phyloP scores from a whole-genome alignment of 352 stramenopile genomes.

The Plasmopara halstedii region DNA sequence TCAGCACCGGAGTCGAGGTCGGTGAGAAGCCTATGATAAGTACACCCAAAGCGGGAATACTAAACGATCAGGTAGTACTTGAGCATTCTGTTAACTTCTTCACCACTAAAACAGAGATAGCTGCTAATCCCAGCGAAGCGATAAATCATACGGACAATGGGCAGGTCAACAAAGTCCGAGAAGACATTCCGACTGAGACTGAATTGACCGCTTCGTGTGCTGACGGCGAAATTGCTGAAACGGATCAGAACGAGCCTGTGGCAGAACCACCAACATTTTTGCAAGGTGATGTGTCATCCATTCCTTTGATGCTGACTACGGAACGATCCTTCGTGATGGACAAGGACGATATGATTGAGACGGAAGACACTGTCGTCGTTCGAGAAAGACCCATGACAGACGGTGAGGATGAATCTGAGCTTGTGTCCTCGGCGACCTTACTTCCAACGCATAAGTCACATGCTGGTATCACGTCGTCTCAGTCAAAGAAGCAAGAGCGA shows the following conservation, averaged over 20 bases:
- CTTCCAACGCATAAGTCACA: constrained; percentile 6
- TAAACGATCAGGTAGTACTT: not conserved
- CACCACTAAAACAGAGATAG: not conserved
- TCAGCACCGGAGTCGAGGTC: not conserved
- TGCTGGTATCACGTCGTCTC: constrained; percentile 4
- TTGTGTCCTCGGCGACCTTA: constrained; percentile 2
- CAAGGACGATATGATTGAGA: constrained; percentile 45
- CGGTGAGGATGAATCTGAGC: constrained; percentile 41
- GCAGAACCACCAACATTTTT: constrained; percentile 5
- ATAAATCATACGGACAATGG: not conserved
- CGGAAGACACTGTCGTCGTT: constrained; percentile 56
- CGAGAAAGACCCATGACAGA: constrained; percentile 47
- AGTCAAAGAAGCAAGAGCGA: constrained; percentile 1
- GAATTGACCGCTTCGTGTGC: not conserved
- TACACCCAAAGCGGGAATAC: no score
- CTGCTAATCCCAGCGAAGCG: not conserved
- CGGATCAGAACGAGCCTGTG: constrained; percentile 4
- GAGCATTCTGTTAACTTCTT: not conserved
- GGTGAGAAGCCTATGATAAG: not conserved
- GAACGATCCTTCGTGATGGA: constrained; percentile 65
- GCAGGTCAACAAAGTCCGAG: not conserved
- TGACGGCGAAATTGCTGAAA: constrained; percentile 4
- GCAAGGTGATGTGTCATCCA: constrained; percentile 1
- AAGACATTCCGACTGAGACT: not conserved
- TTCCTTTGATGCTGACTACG: constrained; percentile 50